Evolutionary conservation across 2,329 filamentous ascomycete genomes (phyloP).

Genomic region (Ambrosiella xylebori): DNA sequence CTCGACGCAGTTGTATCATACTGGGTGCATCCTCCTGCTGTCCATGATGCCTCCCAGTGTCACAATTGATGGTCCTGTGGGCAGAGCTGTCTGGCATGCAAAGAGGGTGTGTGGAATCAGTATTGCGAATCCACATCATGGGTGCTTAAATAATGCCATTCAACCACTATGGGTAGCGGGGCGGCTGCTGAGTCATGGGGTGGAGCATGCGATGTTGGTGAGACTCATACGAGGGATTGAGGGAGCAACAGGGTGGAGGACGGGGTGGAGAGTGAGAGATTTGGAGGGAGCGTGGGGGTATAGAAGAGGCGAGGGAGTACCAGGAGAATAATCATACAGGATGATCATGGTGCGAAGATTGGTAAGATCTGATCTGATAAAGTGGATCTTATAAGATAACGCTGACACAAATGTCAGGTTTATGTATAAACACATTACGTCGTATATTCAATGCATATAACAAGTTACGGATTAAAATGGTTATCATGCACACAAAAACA

Average conservation of each 20-base stretch:
- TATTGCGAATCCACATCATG: conserved; percentile 35
- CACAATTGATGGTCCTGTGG: conserved; percentile 15
- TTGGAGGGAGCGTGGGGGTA: conserved; percentile 28
- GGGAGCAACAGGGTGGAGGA: conserved; percentile 34
- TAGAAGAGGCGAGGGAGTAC: conserved; percentile 4
- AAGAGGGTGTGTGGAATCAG: conserved; percentile 39
- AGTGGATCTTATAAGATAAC: too few species aligned
- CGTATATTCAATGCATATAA: too few species aligned
- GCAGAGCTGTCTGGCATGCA: conserved; percentile 36
- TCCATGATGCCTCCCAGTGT: conserved; percentile 22
- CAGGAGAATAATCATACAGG: neutral
- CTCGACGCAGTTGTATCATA: conserved; percentile 39
- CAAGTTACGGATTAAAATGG: too few species aligned
- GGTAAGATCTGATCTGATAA: too few species aligned
- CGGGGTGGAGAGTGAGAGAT: conserved; percentile 35
- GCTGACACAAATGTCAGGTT: too few species aligned
- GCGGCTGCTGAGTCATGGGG: conserved; percentile 32
- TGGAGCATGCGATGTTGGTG: conserved; percentile 24
- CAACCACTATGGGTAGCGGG: conserved; percentile 41
- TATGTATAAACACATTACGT: too few species aligned
- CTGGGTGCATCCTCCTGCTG: conserved; percentile 34
- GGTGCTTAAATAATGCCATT: conserved; percentile 39
- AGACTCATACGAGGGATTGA: conserved; percentile 33
- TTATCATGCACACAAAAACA: too few species aligned
- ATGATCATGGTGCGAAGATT: too few species aligned